phyloP scores from a whole-genome alignment of 352 stramenopile species.

The Globisporangium solare region DNA sequence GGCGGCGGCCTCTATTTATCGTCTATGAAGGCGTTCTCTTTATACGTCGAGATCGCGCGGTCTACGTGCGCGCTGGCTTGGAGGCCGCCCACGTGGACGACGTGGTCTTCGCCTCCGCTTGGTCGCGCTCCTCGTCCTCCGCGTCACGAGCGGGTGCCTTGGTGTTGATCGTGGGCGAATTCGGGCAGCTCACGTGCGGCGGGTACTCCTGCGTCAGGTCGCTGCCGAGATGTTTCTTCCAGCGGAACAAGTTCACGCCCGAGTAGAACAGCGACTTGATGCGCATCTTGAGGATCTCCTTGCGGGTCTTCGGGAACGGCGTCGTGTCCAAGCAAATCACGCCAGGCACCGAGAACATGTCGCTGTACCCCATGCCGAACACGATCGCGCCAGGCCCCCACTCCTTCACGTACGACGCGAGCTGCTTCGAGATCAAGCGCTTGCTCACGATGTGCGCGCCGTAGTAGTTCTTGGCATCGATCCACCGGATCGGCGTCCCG shows the following conservation, averaged over 20 bases:
- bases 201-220: slow-evolving; percentile 71
- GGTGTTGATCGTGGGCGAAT: slow-evolving; percentile 16
- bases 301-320: slow-evolving; percentile 72
- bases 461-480: slow-evolving; percentile 88
- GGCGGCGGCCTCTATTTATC: no score
- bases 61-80: slow-evolving; percentile 8
- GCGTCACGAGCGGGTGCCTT: neutral
- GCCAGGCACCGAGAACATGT: slow-evolving; percentile 81
- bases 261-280: slow-evolving; percentile 75
- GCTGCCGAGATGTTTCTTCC: slow-evolving; percentile 75
- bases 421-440: slow-evolving; percentile 73
- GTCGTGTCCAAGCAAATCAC: slow-evolving; percentile 82
- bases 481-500: slow-evolving; percentile 80
- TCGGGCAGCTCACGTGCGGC: slow-evolving; percentile 15
- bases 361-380: slow-evolving; percentile 84
- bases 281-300: slow-evolving; percentile 64
- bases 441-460: slow-evolving; percentile 87
- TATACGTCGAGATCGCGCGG: no score
- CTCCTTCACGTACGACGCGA: slow-evolving; percentile 82
- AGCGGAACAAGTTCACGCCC: slow-evolving; percentile 62
- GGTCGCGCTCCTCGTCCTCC: neutral
- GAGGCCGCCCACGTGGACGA: slow-evolving; percentile 12
- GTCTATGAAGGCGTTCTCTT: no score
- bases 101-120: slow-evolving; percentile 6
- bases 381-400: slow-evolving; percentile 81